Evolutionary conservation across 176 grass and related monocot species (phyloP).

Genomic region (Eleusine indica): DNA sequence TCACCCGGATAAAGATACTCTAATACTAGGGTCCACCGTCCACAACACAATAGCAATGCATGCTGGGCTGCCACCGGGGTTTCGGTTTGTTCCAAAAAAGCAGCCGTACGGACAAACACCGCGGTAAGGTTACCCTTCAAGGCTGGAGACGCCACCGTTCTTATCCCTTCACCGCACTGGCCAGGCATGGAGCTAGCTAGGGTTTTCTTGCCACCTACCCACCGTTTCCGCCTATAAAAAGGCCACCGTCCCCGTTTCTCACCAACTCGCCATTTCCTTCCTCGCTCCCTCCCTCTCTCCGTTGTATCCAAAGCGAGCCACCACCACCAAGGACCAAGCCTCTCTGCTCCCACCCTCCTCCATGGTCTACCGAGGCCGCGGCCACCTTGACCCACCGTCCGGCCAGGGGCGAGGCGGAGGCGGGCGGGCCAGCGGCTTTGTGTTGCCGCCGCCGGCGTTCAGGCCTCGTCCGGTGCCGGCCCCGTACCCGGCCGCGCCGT

Average conservation of each 20-base stretch:
- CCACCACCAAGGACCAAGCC: background rate
- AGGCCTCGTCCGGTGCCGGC: background rate
- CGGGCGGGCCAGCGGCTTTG: constrained; percentile 20
- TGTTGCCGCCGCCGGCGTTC: constrained; percentile 28
- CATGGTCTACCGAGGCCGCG: constrained; percentile 50
- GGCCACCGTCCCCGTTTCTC: background rate
- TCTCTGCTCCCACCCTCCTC: background rate
- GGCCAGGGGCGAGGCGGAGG: background rate
- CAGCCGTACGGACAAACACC: no score
- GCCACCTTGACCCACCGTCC: background rate
- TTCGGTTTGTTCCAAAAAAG: no score
- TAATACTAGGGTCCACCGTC: no score
- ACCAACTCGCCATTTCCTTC: background rate
- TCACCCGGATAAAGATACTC: no score
- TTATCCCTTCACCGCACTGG: no score
- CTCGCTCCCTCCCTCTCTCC: background rate
- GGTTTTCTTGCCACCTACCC: background rate
- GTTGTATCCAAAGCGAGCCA: background rate
- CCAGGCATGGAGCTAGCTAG: no score
- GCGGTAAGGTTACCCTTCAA: no score
- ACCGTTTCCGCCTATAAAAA: constrained; percentile 13
- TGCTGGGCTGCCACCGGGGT: no score
- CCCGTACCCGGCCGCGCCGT: background rate
- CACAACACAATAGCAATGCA: no score
- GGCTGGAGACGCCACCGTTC: no score